Conservation (phyloP, 441 rosid species). For the Theobroma grandiflorum region DNA sequence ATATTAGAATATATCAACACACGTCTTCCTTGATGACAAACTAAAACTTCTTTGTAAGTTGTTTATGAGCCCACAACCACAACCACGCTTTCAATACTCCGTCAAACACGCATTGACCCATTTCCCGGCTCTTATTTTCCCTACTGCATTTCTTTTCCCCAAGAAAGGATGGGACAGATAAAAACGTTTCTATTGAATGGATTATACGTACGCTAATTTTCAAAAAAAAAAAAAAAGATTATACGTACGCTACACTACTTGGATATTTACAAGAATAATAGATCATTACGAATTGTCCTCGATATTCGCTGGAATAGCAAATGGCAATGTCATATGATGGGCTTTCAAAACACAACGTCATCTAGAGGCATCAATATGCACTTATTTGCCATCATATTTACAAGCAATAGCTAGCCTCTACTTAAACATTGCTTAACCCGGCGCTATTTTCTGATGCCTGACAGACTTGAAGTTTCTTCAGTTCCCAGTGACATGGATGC, state of each 20-base stretch:
- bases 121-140: not conserved
- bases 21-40: not conserved
- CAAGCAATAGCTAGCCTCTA: not conserved
- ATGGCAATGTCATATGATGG: not conserved
- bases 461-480: constrained; percentile 49
- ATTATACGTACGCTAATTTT: too few relatives aligned
- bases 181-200: not conserved
- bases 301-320: not conserved
- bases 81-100: not conserved
- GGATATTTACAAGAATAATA: too few relatives aligned
- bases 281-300: not conserved
- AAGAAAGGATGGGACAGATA: not conserved
- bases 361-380: not conserved
- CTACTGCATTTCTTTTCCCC: not conserved
- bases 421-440: not conserved
- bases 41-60: not conserved
- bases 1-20: not conserved
- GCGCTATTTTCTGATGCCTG: constrained; percentile 19
- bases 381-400: not conserved
- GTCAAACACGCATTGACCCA: not conserved
- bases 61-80: not conserved
- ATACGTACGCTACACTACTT: too few relatives aligned
- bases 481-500: constrained; percentile 46
- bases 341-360: not conserved
- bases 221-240: not conserved